Conservation (phyloP, 139 green algal species). For the Chlamydomonas eustigma region DNA sequence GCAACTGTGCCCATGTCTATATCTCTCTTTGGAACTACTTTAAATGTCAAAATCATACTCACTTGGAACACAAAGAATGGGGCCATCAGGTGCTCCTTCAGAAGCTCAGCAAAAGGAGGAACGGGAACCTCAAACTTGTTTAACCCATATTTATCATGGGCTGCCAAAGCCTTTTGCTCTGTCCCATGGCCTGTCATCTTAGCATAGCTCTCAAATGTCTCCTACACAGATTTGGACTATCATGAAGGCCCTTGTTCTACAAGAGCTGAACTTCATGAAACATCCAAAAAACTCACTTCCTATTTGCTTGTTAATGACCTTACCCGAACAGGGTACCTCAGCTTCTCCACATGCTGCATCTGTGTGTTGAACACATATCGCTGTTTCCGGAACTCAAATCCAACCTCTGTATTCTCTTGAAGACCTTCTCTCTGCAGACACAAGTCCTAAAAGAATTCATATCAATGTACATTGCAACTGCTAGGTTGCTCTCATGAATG, state of each 20-base stretch:
- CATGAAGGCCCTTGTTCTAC: too few relatives aligned
- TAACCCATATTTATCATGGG: conserved; percentile 34
- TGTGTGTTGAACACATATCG: conserved; percentile 62
- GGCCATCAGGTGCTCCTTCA: conserved; percentile 90
- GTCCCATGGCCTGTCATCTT: conserved; percentile 40
- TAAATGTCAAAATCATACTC: background rate
- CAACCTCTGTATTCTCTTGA: conserved; percentile 46
- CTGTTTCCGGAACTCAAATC: conserved; percentile 76
- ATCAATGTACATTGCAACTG: too few relatives aligned
- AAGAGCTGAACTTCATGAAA: too few relatives aligned
- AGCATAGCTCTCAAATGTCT: conserved; percentile 53
- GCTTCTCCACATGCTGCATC: conserved; percentile 30
- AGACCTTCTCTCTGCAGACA: conserved; percentile 28
- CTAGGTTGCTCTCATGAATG: too few relatives aligned
- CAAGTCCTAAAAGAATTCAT: too few relatives aligned
- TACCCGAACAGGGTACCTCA: conserved; percentile 63
- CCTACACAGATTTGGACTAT: too few relatives aligned
- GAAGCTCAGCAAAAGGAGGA: conserved; percentile 65
- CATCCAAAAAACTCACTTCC: too few relatives aligned
- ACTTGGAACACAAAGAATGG: conserved; percentile 98
- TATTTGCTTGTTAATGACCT: too few relatives aligned
- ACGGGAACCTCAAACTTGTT: conserved; percentile 58
- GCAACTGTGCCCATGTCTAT: too few relatives aligned
- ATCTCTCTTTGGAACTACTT: too few relatives aligned
- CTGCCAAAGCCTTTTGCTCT: conserved; percentile 37